Evolutionary conservation across 352 stramenopile genomes (phyloP), one percentile per base, ranked within the genome.

Genomic region (Albugo candida): DNA sequence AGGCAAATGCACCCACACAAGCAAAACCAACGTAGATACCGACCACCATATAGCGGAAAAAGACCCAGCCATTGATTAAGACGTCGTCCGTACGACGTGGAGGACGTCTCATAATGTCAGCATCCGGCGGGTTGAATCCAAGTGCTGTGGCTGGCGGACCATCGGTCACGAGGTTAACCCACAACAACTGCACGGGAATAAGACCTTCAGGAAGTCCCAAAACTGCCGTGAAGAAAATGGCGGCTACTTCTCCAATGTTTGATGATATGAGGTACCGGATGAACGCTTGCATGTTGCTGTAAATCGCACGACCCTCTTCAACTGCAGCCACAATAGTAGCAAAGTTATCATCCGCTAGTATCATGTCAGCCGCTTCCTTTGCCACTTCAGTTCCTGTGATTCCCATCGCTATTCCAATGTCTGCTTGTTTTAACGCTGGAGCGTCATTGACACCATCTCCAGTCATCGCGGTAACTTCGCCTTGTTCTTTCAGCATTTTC

Each of bases 151-250:
- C 96, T 13, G 95, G 95, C 21, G 92, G 94, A 21, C 95, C 95
- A 64, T 99, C 96, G 11, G 95, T 99, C 34, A 99, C 95, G 14
- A 99, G 70, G 68, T 99, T 99, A n/a, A 99, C 93, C 94, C 94
- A 99, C 12, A 99, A 65, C 12, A 99, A 70, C 64, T 99, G 95
- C 52, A 99, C 95, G 1, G 96, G 92, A 47, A 95, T 98, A 17
- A 99, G 67, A 18, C 89, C 89, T 60, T 98, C 94, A 0, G 95
- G 95, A 24, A 99, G 74, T 36, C 95, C 95, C 24, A 97, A 65
- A 11, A 95, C 67, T 5, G 92, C 92, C 16, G 92, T 94, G 58
- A 99, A 95, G 60, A 99, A 96, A 53, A 99, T 99, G 4, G 94
- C 94, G 35, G 86, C 93, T 35, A 99, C 96, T 66, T 99, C 95